Evolutionary conservation across 768 basidiomycete genomes (phyloP), one percentile per base, ranked within the genome.

Genomic region (Calvatia gigantea): DNA sequence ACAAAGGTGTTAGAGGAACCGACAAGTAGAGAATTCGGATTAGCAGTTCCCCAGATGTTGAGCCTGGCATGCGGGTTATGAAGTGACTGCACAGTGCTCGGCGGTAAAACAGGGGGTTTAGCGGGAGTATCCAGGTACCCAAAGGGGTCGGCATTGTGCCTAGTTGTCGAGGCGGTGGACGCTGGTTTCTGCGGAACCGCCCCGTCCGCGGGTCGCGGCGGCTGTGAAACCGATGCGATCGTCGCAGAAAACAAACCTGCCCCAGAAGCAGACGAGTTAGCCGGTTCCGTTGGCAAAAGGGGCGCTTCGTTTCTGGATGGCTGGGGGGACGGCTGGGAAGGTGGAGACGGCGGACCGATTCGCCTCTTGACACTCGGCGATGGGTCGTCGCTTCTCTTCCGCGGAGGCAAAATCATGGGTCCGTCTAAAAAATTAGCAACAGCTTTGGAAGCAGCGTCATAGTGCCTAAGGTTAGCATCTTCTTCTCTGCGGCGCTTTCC

Each of bases 401-500:
- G 32, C 29, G 60, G 52, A 45, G 61, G 41, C 32, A 69, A 57
- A 35, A 62, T 56, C 43, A 69, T 55, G n/a, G 69, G 68, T 17
- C 68, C 80, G 61, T 64, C 73, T 61, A 75, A 79, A 67, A 80
- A 87, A 58, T 65, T 71, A 32, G 73, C 79, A 2, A 88, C 83
- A 8, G 67, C 69, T 9, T 67, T 67, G 38, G 86, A 89, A 4
- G 87, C 85, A 11, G 68, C 62, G 56, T 80, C 74, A 62, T 86
- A 87, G 49, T 67, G 65, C 17, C 80, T 77, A 11, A 84, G 72
- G 14, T 68, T 72, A 21, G 70, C 65, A 58, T 84, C 85, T 23
- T 82, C 81, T 27, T 84, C 81, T 54, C 81, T 75, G 42, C 81
- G 78, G 29, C 84, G 80, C 68, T 87, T 83, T 6, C 75, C 78